Evolutionary conservation across 352 stramenopile species (phyloP), one percentile per base, ranked within the genome.

Genomic region (Phytophthora pistaciae): DNA sequence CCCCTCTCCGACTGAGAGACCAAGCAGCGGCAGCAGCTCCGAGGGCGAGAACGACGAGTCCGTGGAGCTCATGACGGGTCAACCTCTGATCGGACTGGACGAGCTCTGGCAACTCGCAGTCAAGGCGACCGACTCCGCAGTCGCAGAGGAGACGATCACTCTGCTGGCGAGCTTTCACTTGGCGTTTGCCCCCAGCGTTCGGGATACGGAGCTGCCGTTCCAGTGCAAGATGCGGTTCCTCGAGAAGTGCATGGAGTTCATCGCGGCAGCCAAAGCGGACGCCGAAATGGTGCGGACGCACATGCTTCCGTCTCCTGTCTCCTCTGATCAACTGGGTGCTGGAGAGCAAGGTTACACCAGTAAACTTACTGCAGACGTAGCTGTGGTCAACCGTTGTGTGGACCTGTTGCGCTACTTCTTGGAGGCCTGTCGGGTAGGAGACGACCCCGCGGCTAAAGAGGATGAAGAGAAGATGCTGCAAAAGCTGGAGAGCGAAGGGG

Each of bases 391-490:
- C 46, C 83, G 86, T 5, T 95, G 84, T 27, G 48, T 95, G 3
- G 88, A 93, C 58, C 77, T 92, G 33, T 52, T 95, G 20, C 77
- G 83, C 3, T 92, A 88, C 50, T 95, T 95, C 56, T 56, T 95
- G 20, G 79, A 91, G 16, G 74, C 85, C 1, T 88, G 78, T 29
- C 70, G 74, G 33, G 50, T 64, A 44, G 63, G 40, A 54, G 67
- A 72, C 4, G 59, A 72, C 1, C 46, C 36, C 42, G 60, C 3
- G n/a, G 52, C 52, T 16, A 68, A 68, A 44, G 59, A 44, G 50
- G 53, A 53, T 2, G 44, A 71, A 60, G 36, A 66, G 27, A 23
- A 10, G 2, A 33, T 68, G 18, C 18, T 59, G 6, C 25, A 66
- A 23, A 63, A 64, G 25, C 27, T 71, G 20, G 52, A 75, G 18